Percentiles rank a stretch among this genome's conserved stretches.
Evolutionary conservation across 768 basidiomycete genomes (phyloP).

Genomic region (Hirschioporus abietinus): DNA sequence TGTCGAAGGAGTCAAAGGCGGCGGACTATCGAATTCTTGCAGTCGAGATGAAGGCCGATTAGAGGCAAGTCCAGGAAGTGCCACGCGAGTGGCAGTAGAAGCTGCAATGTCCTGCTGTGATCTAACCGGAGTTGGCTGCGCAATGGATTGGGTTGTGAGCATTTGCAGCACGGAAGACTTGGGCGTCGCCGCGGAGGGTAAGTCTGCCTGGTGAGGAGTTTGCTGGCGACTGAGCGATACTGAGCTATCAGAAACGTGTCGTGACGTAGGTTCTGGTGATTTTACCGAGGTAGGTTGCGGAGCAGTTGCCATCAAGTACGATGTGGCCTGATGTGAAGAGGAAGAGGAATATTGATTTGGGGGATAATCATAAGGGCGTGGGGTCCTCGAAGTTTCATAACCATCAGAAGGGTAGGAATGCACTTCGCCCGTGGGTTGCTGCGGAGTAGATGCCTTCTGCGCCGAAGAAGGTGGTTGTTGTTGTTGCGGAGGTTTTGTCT

Average conservation of each 20-base stretch:
- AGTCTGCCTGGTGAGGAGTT: background rate
- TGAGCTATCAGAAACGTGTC: background rate
- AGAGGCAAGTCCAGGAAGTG: slow-evolving; percentile 25
- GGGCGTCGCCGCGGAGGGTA: background rate
- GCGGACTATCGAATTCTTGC: slow-evolving; percentile 11
- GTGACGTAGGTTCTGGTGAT: background rate
- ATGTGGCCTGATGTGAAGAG: background rate
- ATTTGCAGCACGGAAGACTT: background rate
- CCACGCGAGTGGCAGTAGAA: slow-evolving; percentile 16
- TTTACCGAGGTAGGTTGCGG: background rate
- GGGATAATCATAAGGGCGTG: background rate
- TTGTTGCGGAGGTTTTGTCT: background rate
- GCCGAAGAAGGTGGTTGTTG: background rate
- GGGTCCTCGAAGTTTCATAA: background rate
- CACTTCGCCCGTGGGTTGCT: background rate
- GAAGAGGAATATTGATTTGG: background rate
- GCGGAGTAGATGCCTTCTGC: background rate
- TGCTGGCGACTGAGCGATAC: background rate
- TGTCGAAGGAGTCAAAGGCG: slow-evolving; percentile 27
- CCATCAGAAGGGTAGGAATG: background rate
- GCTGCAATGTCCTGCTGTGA: background rate
- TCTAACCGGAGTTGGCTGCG: background rate
- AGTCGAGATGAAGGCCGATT: slow-evolving; percentile 26
- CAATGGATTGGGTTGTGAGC: background rate
- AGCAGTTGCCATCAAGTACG: background rate